Evolutionary conservation across 2,329 filamentous ascomycete species (phyloP).

Genomic region (Penicillium italicum): DNA sequence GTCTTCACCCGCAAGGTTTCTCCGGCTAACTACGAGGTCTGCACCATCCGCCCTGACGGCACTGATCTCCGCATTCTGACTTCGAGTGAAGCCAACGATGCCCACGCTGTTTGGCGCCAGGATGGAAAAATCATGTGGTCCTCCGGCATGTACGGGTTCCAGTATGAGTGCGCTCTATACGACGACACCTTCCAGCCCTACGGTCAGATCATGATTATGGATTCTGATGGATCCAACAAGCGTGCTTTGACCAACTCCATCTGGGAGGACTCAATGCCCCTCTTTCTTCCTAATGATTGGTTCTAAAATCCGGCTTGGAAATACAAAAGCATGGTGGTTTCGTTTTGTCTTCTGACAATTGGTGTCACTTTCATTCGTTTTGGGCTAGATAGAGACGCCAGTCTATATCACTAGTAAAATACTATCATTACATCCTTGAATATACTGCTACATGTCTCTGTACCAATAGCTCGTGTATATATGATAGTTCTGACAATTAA

Average conservation of each 20-base stretch:
- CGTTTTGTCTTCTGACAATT: background rate
- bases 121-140: conserved; percentile 44
- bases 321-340: background rate
- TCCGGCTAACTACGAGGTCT: conserved; percentile 25
- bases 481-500: too few relatives aligned
- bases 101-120: conserved; percentile 45
- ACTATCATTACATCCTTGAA: background rate
- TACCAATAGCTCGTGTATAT: background rate
- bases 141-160: conserved; percentile 46
- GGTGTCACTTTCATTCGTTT: background rate
- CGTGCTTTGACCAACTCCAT: conserved; percentile 27
- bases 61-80: conserved; percentile 30
- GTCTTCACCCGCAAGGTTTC: conserved; percentile 18
- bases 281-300: conserved; percentile 20
- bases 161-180: conserved; percentile 41
- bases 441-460: background rate
- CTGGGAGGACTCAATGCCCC: conserved; percentile 35
- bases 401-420: background rate
- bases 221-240: conserved; percentile 40
- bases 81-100: conserved; percentile 34
- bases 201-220: conserved; percentile 46
- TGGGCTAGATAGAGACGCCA: background rate
- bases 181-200: conserved; percentile 48
- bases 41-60: conserved; percentile 43
- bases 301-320: background rate